These are phyloP conservation scores for Cladochytrium replicatum DNA, from an alignment of 192 early-diverging fungal genomes.

Conservation along the genomic window DNA sequence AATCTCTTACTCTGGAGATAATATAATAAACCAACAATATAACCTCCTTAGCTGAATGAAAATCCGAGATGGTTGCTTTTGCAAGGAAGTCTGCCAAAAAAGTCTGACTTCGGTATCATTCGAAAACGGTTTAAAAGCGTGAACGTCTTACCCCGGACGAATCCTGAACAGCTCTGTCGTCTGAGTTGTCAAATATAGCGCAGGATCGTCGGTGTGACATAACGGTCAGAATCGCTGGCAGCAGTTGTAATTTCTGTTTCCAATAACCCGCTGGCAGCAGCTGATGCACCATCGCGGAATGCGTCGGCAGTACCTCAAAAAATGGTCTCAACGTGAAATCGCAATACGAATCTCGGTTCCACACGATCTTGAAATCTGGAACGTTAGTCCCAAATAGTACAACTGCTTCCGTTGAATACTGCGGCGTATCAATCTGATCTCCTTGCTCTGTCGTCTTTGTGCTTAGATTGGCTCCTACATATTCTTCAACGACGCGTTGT, in stretches of 20 bases:
- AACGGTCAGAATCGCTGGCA: not conserved
- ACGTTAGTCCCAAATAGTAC: too few species aligned
- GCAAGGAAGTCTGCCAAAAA: constrained; percentile 43
- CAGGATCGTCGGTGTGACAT: not conserved
- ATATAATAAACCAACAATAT: constrained; percentile 33
- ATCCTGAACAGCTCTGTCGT: constrained; percentile 50
- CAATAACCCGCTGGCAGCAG: too few species aligned
- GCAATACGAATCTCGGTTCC: too few species aligned
- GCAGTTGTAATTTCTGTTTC: not conserved
- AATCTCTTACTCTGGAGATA: too few species aligned
- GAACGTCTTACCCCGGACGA: constrained; percentile 39
- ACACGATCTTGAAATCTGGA: too few species aligned
- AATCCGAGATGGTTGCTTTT: constrained; percentile 42
- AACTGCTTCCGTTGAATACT: too few species aligned
- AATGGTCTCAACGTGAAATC: not conserved
- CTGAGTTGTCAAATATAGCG: constrained; percentile 40
- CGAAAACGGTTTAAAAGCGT: constrained; percentile 32
- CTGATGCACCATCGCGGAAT: too few species aligned
- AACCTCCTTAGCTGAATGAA: constrained; percentile 35
- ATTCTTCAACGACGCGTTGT: too few species aligned
- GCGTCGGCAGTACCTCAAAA: too few species aligned
- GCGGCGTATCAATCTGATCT: too few species aligned
- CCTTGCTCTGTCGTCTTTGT: too few species aligned
- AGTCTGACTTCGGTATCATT: constrained; percentile 47
- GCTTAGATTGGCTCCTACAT: too few species aligned